These are phyloP conservation scores for Thalassiosira profunda DNA, from an alignment of 108 stramenopile species.

Conservation along the genomic window DNA sequence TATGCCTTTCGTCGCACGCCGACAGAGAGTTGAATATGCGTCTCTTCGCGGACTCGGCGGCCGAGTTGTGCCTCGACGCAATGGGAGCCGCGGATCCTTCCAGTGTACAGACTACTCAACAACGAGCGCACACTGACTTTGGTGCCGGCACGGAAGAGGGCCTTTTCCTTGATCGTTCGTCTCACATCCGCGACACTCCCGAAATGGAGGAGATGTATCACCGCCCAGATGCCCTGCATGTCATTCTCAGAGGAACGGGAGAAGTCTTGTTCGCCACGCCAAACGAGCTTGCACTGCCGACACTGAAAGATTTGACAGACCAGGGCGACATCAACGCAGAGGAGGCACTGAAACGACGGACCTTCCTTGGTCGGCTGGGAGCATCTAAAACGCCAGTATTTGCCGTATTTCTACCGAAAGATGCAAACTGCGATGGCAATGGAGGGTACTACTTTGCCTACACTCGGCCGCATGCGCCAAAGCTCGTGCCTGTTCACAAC, in stretches of 20 bases:
- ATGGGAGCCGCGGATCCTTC: constrained; percentile 14
- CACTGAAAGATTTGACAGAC: neutral
- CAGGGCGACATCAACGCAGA: neutral
- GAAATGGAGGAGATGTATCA: constrained; percentile 48
- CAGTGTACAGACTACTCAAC: neutral
- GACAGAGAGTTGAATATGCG: constrained; percentile 80
- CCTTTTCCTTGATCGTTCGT: constrained; percentile 62
- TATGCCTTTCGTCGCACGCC: too few species aligned
- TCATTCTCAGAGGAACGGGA: constrained; percentile 47
- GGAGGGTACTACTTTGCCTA: constrained; percentile 50
- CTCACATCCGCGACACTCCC: constrained; percentile 54
- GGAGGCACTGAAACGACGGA: constrained; percentile 11
- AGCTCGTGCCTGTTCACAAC: constrained; percentile 60
- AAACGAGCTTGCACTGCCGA: constrained; percentile 41
- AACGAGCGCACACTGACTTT: too few species aligned
- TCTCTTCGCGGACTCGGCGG: constrained; percentile 82
- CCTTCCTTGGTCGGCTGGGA: constrained; percentile 53
- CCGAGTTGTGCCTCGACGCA: constrained; percentile 54
- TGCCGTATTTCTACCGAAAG: constrained; percentile 51
- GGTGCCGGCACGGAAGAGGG: neutral
- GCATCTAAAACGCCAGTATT: constrained; percentile 37
- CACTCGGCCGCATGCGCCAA: constrained; percentile 70
- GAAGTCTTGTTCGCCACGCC: constrained; percentile 34
- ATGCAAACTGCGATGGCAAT: constrained; percentile 3
- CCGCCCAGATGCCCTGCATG: constrained; percentile 54